phyloP scores from a whole-genome alignment of 2,329 filamentous ascomycete species.

The Aspergillus sp. region DNA sequence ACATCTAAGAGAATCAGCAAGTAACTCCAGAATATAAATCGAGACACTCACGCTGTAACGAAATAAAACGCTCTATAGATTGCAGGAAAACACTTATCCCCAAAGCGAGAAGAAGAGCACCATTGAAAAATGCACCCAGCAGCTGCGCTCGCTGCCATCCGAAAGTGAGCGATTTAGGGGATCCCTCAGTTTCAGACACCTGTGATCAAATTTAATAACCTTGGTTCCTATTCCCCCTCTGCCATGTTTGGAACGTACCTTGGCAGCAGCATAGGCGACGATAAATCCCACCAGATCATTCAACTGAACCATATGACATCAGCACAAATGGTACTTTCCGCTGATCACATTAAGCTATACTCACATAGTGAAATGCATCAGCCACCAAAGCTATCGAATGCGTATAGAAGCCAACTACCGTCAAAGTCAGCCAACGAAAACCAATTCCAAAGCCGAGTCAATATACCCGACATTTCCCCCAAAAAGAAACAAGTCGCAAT shows the following conservation, averaged over 20 bases:
- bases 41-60: conserved; percentile 20
- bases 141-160: conserved; percentile 74
- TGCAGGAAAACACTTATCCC: conserved; percentile 70
- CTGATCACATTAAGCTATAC: conserved; percentile 14
- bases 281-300: conserved; percentile 68
- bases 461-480: conserved; percentile 25
- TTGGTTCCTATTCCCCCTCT: background rate
- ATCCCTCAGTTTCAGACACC: conserved; percentile 56
- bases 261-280: conserved; percentile 60
- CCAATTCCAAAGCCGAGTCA: background rate
- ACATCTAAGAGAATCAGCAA: conserved; percentile 45
- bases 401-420: conserved; percentile 62
- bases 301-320: conserved; percentile 41
- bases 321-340: no score
- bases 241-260: conserved; percentile 41
- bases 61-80: conserved; percentile 58
- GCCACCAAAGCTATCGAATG: conserved; percentile 67
- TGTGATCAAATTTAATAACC: conserved; percentile 1
- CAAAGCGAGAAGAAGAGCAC: conserved; percentile 66
- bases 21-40: background rate
- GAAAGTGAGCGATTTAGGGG: conserved; percentile 60
- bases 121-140: conserved; percentile 76
- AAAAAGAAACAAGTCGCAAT: conserved; percentile 29
- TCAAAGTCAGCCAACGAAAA: conserved; percentile 1
- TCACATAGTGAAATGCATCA: conserved; percentile 74